Base-by-base conservation (phyloP, 176 grass and related monocot species). In the Saccharum officinarum region DNA sequence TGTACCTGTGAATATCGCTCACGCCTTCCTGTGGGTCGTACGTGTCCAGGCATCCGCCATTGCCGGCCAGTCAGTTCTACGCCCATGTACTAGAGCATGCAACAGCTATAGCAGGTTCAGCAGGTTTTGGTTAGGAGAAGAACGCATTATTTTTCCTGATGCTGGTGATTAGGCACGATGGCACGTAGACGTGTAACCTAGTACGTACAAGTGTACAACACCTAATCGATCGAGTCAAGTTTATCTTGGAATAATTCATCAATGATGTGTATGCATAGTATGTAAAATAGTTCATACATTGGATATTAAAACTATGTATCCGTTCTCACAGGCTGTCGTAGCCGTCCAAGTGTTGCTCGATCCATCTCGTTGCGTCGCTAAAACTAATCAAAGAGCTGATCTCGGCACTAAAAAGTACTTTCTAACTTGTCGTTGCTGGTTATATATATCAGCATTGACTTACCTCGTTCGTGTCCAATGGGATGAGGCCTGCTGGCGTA, bases 271-370 rank as follows among this genome's bases (percentile, higher is more conserved):
- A 55, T 22, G 17, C 7, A 44, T 23, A 26, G 11, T 77, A 61
- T 23, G 20, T 77, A 41, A 10, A 77, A 40, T 77, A 77, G 34
- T 39, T 61, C 54, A 77, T 63, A 57, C 76, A 18, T 0, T 63
- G 57, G 17, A 67, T 8, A 80, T 20, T 7, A 54, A 54, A 79
- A 64, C 0, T 31, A 30, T 22, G 3, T 26, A 23, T 25, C 59
- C 3, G 3, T 5, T 2, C 61, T 1, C 38, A 65, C 59, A 64
- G 1, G 46, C 46, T 49, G 14, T 4, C 10, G 25, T 45, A 6
- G 39, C 77, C 15, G 15, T 65, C 80, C 80, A 82, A 55, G 46
- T 81, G 79, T 81, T 55, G 46, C 79, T 69, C 65, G 3, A 37
- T 81, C 11, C 31, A 28, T 4, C 65, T 37, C 0, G 59, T 62